Evolutionary conservation across 805 yeast species (phyloP).

Genomic region (Pichia occidentalis): DNA sequence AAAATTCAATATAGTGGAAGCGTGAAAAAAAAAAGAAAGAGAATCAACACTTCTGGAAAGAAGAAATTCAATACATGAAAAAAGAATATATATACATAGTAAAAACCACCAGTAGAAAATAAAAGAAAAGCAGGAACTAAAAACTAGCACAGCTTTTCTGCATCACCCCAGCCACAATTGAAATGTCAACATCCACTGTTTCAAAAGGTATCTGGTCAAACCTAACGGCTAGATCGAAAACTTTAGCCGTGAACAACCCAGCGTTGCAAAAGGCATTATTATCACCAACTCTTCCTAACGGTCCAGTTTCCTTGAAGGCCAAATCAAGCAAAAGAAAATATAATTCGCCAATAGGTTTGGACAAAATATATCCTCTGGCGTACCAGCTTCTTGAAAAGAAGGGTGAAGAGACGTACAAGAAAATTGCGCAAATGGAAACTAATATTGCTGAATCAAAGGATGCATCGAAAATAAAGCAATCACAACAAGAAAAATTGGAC

Average conservation of each 20-base stretch:
- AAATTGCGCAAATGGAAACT: slow-evolving; percentile 33
- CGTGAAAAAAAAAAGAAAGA: too few species aligned
- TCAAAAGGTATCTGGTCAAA: slow-evolving; percentile 34
- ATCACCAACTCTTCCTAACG: slow-evolving; percentile 32
- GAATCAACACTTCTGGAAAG: too few species aligned
- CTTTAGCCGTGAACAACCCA: slow-evolving; percentile 26
- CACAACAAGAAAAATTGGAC: slow-evolving; percentile 21
- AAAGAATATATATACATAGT: too few species aligned
- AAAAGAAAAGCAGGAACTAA: too few species aligned
- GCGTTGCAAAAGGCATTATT: slow-evolving; percentile 25
- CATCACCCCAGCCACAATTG: not conserved
- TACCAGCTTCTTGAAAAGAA: slow-evolving; percentile 49
- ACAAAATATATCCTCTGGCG: slow-evolving; percentile 67
- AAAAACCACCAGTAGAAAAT: too few species aligned
- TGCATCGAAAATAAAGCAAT: slow-evolving; percentile 17
- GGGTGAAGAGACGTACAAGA: slow-evolving; percentile 34
- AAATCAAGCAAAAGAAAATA: slow-evolving; percentile 44
- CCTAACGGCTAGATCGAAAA: slow-evolving; percentile 29
- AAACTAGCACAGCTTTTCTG: too few species aligned
- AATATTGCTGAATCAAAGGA: slow-evolving; percentile 22
- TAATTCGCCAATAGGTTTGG: slow-evolving; percentile 60
- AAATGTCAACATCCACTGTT: slow-evolving; percentile 17
- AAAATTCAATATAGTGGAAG: too few species aligned
- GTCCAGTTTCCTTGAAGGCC: slow-evolving; percentile 48
- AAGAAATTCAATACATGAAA: too few species aligned